Base-by-base conservation (phyloP, 208 protist genomes). In the Acanthamoeba triangularis region DNA sequence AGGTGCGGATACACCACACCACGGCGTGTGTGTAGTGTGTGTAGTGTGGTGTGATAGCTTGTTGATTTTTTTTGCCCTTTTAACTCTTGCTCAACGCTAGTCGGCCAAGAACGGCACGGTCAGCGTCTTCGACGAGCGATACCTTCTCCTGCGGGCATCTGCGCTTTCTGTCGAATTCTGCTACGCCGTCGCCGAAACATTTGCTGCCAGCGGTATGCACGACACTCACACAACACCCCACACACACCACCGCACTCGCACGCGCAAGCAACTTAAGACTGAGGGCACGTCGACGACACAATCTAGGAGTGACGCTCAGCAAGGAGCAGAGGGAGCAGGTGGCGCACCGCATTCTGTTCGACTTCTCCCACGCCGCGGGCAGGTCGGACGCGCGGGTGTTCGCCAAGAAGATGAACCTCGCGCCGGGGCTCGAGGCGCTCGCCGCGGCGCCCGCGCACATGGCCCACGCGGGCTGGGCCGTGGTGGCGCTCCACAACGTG, bases 381-480 rank as follows among this genome's bases (percentile, higher is more conserved):
- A 91, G 47, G 59, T 91, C 84, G 14, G 84, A 91, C 41, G 84
- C 84, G 54, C 52, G 84, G n/a, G 67, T 69, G 52, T 91, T 91
- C 84, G 67, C 67, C n/a, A 23, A n/a, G 18, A 91, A 91, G 84
- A 91, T 91, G 84, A 61, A 67, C 23, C 84, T 91, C 2, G 8
- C 52, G 3, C 28, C 47, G 6, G 84, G 84, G 7, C 52, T 35
- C 23, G 84, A 91, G 54, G 84, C 14, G 25, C 84, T 91, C 11
- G 65, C 84, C 8, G 84, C 84, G 1, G 84, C 52, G 7, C 84
- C 84, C 7, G 54, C 67, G 11, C 84, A 91, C 59, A 69, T 91
- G 18, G 8, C 84, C 52, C 67, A 91, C 84, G n/a, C 84, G 5
- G 84, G 84, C 3, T 91, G 84, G 84, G 84, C 84, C n/a, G n/a